These are phyloP conservation scores for Cyberlindnera maritima DNA, from an alignment of 805 yeast genomes.

Conservation along the genomic window DNA sequence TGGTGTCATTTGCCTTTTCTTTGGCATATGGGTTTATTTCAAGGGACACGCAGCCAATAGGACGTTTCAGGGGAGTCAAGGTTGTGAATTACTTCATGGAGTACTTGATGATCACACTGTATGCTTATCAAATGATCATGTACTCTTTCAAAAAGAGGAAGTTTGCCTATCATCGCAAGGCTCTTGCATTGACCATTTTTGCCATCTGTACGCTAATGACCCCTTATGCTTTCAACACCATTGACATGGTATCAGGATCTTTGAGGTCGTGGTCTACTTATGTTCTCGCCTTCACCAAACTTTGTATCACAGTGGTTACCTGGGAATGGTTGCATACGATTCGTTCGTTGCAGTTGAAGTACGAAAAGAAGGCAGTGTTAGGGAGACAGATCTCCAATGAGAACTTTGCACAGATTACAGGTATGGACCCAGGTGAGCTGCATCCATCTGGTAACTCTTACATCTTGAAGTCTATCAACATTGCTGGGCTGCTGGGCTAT, in stretches of 20 bases:
- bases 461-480: constrained; percentile 20
- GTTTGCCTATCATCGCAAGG: constrained; percentile 44
- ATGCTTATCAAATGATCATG: constrained; percentile 34
- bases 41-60: neutral
- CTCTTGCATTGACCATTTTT: constrained; percentile 48
- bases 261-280: constrained; percentile 49
- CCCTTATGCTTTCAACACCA: constrained; percentile 35
- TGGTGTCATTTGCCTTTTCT: constrained; percentile 29
- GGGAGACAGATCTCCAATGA: constrained; percentile 56
- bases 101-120: constrained; percentile 29
- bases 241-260: constrained; percentile 38
- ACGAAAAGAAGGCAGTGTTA: constrained; percentile 55
- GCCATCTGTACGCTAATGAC: constrained; percentile 37
- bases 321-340: constrained; percentile 70
- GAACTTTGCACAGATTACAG: constrained; percentile 30
- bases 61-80: constrained; percentile 21
- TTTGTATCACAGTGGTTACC: constrained; percentile 48
- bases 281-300: constrained; percentile 44
- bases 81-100: constrained; percentile 31
- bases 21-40: constrained; percentile 20
- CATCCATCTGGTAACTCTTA: constrained; percentile 11
- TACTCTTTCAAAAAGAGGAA: constrained; percentile 38
- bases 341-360: constrained; percentile 44
- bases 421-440: constrained; percentile 7
- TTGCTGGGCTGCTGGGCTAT: constrained; percentile 14